Evolutionary conservation across 768 basidiomycete genomes (phyloP).

Genomic region (Jaapia argillacea): DNA sequence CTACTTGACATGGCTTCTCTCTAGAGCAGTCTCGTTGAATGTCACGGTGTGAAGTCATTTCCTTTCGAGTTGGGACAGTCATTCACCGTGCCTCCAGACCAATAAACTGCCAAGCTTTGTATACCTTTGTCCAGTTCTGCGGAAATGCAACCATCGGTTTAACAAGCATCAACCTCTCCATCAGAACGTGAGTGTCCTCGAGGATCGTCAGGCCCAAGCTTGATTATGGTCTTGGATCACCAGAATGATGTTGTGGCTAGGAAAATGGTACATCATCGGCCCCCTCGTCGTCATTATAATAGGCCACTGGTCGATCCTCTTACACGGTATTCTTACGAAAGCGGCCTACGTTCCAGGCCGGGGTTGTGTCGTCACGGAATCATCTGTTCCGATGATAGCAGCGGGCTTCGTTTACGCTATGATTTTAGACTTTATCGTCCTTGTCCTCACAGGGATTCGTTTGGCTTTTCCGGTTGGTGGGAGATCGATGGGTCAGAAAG

Average conservation of each 20-base stretch:
- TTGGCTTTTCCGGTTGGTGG: constrained; percentile 36
- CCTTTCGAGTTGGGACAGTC: too few species aligned
- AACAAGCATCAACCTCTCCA: constrained; percentile 60
- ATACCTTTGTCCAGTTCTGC: constrained; percentile 55
- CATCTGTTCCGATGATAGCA: constrained; percentile 49
- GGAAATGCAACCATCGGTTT: constrained; percentile 62
- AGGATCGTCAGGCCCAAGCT: neutral
- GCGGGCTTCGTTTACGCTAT: constrained; percentile 67
- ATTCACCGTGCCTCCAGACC: constrained; percentile 24
- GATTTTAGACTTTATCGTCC: constrained; percentile 57
- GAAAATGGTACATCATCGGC: constrained; percentile 39
- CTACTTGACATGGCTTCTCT: neutral
- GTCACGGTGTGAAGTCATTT: too few species aligned
- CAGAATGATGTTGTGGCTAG: constrained; percentile 66
- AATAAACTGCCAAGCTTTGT: constrained; percentile 56
- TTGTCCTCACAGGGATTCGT: constrained; percentile 52
- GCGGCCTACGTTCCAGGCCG: constrained; percentile 38
- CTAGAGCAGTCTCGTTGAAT: neutral
- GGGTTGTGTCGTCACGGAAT: constrained; percentile 49
- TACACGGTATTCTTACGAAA: constrained; percentile 44
- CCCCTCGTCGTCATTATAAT: constrained; percentile 48
- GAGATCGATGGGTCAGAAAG: constrained; percentile 29
- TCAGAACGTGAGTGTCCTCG: constrained; percentile 45
- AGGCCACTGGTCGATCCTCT: constrained; percentile 61
- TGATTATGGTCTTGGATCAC: constrained; percentile 4